A percentile compares a stretch with the other conserved stretches of the same genome.
These are phyloP conservation scores for Plectosphaerella sp. DNA, from an alignment of 2,329 filamentous ascomycete genomes.

Conservation along the genomic window DNA sequence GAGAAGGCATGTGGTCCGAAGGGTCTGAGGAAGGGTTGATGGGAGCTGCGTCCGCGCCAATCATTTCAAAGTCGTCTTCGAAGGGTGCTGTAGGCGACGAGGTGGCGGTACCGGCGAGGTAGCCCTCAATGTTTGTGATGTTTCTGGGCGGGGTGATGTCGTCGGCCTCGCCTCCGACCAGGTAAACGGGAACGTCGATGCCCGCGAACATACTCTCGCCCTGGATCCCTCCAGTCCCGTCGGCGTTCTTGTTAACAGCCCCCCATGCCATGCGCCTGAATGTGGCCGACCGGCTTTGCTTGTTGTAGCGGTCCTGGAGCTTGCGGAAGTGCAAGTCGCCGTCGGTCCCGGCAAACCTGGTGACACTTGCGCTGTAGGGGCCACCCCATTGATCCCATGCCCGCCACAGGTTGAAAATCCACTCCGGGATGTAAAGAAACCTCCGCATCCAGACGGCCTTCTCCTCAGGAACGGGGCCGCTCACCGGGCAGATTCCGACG, in stretches of 20 bases:
- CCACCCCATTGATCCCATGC: conserved; percentile 77
- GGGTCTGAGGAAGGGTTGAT: conserved; percentile 29
- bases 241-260: conserved; percentile 53
- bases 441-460: conserved; percentile 43
- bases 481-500: conserved; percentile 75
- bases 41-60: conserved; percentile 46
- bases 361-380: conserved; percentile 70
- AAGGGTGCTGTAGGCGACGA: conserved; percentile 7
- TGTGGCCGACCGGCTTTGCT: conserved; percentile 75
- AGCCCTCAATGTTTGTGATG: conserved; percentile 58
- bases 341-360: conserved; percentile 66
- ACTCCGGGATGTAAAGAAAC: conserved; percentile 64
- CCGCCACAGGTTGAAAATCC: conserved; percentile 73
- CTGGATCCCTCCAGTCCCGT: conserved; percentile 60
- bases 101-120: conserved; percentile 5
- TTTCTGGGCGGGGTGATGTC: conserved; percentile 68
- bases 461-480: conserved; percentile 55
- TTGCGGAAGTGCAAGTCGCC: conserved; percentile 62
- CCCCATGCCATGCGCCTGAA: conserved; percentile 80
- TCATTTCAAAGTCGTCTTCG: conserved; percentile 20
- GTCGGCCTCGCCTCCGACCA: conserved; percentile 76
- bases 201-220: conserved; percentile 67
- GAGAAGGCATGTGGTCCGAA: conserved; percentile 25
- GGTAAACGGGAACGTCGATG: conserved; percentile 68
- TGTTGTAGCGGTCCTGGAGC: conserved; percentile 72